Evolutionary conservation across 164 flowering plant genomes (phyloP), one percentile per base, ranked within the genome.

Genomic region (Buxus sempervirens): DNA sequence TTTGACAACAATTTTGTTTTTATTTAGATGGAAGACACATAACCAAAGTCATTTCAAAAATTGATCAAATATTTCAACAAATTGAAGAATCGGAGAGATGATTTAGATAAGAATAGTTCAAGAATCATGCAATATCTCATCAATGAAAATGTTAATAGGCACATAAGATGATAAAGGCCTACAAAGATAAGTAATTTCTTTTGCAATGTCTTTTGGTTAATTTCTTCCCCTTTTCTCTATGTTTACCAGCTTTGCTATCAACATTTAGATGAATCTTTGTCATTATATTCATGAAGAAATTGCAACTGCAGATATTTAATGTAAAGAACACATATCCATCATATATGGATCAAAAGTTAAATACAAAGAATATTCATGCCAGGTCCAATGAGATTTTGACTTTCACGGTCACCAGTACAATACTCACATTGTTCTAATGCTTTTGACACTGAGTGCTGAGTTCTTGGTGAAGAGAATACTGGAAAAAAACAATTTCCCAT

Each of bases 381-480:
- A 24, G n/a, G 19, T 25, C 23, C 54, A 58, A 24, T 41, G 7
- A 64, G 10, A 5, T n/a, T 21, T 25, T 18, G 19, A 18, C 0
- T 53, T 22, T 57, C 25, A 36, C 63, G 24, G 64, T n/a, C n/a
- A n/a, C n/a, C n/a, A n/a, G n/a, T 24, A 38, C 61, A 68, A 26
- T 18, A 67, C 85, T 82, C 74, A 82, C 85, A 78, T 72, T 27
- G 74, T 51, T 65, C 22, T 0, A 82, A 48, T 26, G 61, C 67
- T 27, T 78, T 63, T 58, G 68, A 58, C 23, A 78, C 8, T 0
- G 62, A 19, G 0, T 60, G 54, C 36, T 49, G 63, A 13, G 53
- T 58, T 13, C 26, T 48, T 24, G 48, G 0, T 21, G 77, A 74
- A 38, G 69, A 38, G 32, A 69, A 61, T 71, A 69, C 85, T 79